Evolutionary conservation across 1,284 basidiomycete genomes (phyloP).

Genomic region (Trichosporon asahii): DNA sequence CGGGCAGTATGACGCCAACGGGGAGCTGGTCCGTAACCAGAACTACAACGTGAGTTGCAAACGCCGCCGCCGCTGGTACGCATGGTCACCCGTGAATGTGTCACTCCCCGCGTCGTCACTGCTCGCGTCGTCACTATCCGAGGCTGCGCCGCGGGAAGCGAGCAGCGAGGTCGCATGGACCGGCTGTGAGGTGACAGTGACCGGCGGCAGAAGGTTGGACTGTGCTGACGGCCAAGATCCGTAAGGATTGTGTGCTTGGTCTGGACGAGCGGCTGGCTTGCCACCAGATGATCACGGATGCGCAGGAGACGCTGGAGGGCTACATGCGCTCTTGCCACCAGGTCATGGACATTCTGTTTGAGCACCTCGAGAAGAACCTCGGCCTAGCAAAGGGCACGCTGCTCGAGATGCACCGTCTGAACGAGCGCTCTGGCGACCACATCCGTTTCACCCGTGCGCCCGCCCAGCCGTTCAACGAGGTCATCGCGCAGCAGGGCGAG

Average conservation of each 20-base stretch:
- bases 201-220: neutral
- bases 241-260: constrained; percentile 34
- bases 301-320: constrained; percentile 19
- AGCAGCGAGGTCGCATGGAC: too few relatives aligned
- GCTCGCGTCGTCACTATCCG: too few relatives aligned
- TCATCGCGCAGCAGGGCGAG: constrained; percentile 23
- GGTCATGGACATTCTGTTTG: constrained; percentile 59
- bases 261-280: constrained; percentile 20
- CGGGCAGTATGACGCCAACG: constrained; percentile 13
- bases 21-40: constrained; percentile 20
- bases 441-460: constrained; percentile 59
- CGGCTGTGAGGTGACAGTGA: too few relatives aligned
- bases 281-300: constrained; percentile 23
- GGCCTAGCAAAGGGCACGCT: constrained; percentile 59
- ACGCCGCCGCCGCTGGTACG: too few relatives aligned
- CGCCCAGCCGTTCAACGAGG: constrained; percentile 26
- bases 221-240: constrained; percentile 22
- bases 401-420: constrained; percentile 54
- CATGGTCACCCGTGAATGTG: too few relatives aligned
- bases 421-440: constrained; percentile 61
- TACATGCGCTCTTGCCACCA: constrained; percentile 29
- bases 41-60: constrained; percentile 31
- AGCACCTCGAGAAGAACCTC: constrained; percentile 60
- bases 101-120: too few relatives aligned
- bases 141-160: neutral